Base-by-base conservation (phyloP, 495 filamentous ascomycete species). In the Xylaria cubensis region DNA sequence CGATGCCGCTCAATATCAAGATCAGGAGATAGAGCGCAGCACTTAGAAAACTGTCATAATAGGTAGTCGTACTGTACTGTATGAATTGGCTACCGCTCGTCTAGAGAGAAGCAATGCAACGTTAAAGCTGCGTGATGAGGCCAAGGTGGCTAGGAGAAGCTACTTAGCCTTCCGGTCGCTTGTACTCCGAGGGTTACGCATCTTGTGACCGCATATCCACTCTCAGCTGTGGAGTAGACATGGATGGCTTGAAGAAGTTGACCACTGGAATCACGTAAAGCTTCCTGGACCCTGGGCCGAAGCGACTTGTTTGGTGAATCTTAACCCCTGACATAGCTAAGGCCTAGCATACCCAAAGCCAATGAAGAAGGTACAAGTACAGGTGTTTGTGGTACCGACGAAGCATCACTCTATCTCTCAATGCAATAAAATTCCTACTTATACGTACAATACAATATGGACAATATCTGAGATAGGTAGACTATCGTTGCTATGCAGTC, bases 191-290 rank as follows among this genome's bases (percentile, higher is more conserved):
- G 51, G 51, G 51, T 3, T 61, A 51, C 19, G 63, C 51, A 67
- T 44, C 70, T 72, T 72, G 70, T 72, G 70, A 72, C 70, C 70
- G 19, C 2, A 72, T 51, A 42, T 24, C 70, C 70, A 72, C 70
- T 46, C 15, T 64, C n/a, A 51, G 6, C 56, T 56, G 50, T 72
- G 70, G 29, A 65, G 21, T 24, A 10, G 41, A 61, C 62, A 65
- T 12, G 53, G 63, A 26, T 53, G 26, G n/a, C 19, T 46, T 19
- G 48, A 5, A 36, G n/a, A 39, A 55, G 9, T 41, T 44, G 42
- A 9, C 70, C 70, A 72, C 41, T 72, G 24, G 42, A n/a, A 48
- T 61, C 56, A 32, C 67, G 39, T 2, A 41, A 46, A 64, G n/a
- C 51, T 13, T 2, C 13, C 42, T 12, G 13, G n/a, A 66, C 39